Conservation (phyloP, 148 eudicot species). For the Pharnaceum exiguum region DNA sequence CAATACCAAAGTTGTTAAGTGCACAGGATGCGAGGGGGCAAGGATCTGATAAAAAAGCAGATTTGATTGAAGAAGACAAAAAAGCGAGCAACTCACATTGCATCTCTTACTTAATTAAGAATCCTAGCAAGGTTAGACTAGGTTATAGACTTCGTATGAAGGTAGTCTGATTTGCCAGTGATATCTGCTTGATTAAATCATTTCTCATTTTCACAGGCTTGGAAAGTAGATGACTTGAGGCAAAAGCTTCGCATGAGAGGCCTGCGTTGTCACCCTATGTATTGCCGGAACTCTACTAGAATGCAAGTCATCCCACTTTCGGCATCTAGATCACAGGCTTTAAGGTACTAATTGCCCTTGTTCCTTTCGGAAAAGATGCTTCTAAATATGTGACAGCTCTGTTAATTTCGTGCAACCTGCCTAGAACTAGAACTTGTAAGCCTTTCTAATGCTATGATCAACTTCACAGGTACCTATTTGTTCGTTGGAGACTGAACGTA, state of each 20-base stretch:
- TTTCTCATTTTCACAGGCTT: slow-evolving; percentile 38
- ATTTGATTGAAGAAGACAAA: slow-evolving; percentile 39
- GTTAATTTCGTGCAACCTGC: too few relatives aligned
- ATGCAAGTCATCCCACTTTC: slow-evolving; percentile 76
- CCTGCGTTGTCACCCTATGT: slow-evolving; percentile 77
- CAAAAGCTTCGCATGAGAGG: slow-evolving; percentile 81
- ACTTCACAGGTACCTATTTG: slow-evolving; percentile 50
- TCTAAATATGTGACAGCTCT: too few relatives aligned
- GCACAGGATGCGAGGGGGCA: slow-evolving; percentile 29
- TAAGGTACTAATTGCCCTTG: slow-evolving; percentile 41
- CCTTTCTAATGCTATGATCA: not conserved
- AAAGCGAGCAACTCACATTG: slow-evolving; percentile 60
- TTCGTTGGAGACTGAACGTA: slow-evolving; percentile 70
- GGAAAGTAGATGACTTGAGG: slow-evolving; percentile 67
- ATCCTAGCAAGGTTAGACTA: slow-evolving; percentile 44
- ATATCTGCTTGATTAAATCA: not conserved
- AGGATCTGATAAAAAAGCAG: slow-evolving; percentile 17
- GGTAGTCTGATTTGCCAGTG: not conserved
- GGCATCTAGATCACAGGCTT: slow-evolving; percentile 76
- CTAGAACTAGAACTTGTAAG: too few relatives aligned
- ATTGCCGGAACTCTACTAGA: slow-evolving; percentile 66
- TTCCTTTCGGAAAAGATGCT: not conserved
- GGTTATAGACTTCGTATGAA: not conserved
- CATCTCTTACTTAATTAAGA: slow-evolving; percentile 53
- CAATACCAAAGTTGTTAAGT: slow-evolving; percentile 53